Base-by-base conservation (phyloP, 768 basidiomycete species). In the Kwoniella sp. region DNA sequence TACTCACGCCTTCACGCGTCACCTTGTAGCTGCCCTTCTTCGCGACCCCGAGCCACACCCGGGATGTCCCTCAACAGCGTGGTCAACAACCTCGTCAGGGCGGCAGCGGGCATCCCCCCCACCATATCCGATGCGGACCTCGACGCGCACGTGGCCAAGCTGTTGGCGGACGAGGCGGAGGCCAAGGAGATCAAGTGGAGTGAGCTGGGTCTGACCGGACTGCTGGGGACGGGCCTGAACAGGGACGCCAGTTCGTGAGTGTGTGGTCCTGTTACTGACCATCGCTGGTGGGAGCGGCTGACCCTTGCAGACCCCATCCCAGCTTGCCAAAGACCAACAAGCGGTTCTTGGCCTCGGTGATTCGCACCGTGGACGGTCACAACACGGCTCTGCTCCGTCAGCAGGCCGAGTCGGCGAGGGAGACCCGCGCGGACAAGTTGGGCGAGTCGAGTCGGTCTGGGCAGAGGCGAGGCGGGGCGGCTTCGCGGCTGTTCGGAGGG, bases 321-420 rank as follows among this genome's bases (percentile, higher is more conserved):
- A 84, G 72, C 11, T 84, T 82, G 1, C 89, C 89, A 0, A 83
- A 81, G 60, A 75, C 92, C 2, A 79, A 80, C 64, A 80, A 78
- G 50, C 72, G 76, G 12, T 80, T 80, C 57, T 62, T 80, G 7
- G 65, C 70, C 0, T 65, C 71, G 19, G 90, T 99, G 56, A 91
- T 99, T 50, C 83, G 85, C 61, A 90, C 82, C 60, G 95, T 95
- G 3, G 92, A 95, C 69, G 92, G 92, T 51, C 95, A 99, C 68
- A 99, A 99, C 74, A 84, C 85, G 75, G 83, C 86, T 11, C 78
- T 99, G 5, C 53, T 76, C 3, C 64, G 70, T 10, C 57, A 62
- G 17, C 77, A 78, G 50, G 73, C 72, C 20, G 48, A 69, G 9
- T 68, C 68, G 3, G 74, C 74, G 2, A 51, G 61, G 11, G 57